Evolutionary conservation across 345 rosid genomes (phyloP).

Genomic region (Melaleuca quinquenervia): DNA sequence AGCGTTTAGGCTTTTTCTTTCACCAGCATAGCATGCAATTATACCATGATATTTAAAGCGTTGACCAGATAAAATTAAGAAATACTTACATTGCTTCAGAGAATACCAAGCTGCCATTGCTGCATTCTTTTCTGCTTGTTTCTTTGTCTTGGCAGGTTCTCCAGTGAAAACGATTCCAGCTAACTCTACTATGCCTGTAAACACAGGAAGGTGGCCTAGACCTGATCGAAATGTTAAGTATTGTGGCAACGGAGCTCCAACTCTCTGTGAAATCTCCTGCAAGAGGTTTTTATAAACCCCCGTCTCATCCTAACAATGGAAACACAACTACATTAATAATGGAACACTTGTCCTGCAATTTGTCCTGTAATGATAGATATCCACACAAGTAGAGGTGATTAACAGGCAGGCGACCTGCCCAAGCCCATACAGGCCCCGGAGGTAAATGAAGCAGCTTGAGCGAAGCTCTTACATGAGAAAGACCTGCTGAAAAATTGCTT

Average conservation of each 20-base stretch:
- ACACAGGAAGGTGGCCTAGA: constrained; percentile 93
- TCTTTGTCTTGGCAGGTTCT: constrained; percentile 91
- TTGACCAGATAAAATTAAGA: background rate
- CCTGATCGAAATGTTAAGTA: constrained; percentile 91
- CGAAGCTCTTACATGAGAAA: background rate
- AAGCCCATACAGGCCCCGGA: background rate
- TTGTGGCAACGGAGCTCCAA: constrained; percentile 82
- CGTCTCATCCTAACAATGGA: constrained; percentile 75
- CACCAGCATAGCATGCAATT: background rate
- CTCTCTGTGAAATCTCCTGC: constrained; percentile 96
- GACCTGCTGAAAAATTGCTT: background rate
- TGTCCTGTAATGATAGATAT: background rate
- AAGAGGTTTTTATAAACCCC: constrained; percentile 97
- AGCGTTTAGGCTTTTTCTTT: background rate
- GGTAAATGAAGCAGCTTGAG: background rate
- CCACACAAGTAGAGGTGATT: background rate
- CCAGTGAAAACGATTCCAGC: constrained; percentile 87
- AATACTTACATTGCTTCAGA: constrained; percentile 65
- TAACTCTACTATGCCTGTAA: constrained; percentile 84
- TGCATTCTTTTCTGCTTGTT: constrained; percentile 98
- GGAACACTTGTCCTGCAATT: background rate
- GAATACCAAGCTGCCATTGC: constrained; percentile 99
- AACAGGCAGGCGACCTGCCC: background rate
- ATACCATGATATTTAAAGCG: background rate
- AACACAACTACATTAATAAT: background rate